Conservation (phyloP, 2,329 filamentous ascomycete species). For the Beauveria varroae region DNA sequence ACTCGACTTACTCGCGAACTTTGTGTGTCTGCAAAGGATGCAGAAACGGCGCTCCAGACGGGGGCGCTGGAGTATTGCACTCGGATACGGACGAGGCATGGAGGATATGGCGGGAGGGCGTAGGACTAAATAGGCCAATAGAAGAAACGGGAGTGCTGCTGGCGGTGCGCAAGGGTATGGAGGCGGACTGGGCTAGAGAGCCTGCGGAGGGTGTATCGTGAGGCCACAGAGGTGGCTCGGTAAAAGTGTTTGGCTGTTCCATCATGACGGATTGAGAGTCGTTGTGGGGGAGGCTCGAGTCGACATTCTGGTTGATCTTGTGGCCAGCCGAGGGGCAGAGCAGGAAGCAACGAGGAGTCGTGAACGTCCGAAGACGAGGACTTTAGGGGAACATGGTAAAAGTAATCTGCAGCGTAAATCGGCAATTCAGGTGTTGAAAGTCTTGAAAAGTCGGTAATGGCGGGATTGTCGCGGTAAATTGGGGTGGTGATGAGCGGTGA, state of each 20-base stretch:
- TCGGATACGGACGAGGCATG: constrained; percentile 41
- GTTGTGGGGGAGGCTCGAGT: constrained; percentile 9
- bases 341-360: constrained; percentile 1
- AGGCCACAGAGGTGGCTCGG: constrained; percentile 2
- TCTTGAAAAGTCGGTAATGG: neutral
- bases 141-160: constrained; percentile 53
- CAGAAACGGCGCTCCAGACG: constrained; percentile 51
- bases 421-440: neutral
- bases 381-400: constrained; percentile 5
- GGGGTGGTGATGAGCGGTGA: neutral
- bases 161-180: constrained; percentile 40
- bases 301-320: constrained; percentile 9
- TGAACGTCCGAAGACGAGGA: constrained; percentile 10
- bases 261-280: constrained; percentile 13
- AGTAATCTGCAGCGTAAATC: neutral
- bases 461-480: neutral
- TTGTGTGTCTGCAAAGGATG: constrained; percentile 66
- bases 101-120: constrained; percentile 33
- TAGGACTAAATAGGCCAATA: constrained; percentile 53
- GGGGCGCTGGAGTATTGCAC: constrained; percentile 42
- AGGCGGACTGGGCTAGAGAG: constrained; percentile 26
- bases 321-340: constrained; percentile 4
- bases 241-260: constrained; percentile 13
- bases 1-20: constrained; percentile 62
- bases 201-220: neutral